These are phyloP conservation scores for Aegilops tauschii DNA, from an alignment of 176 grass and related monocot species.

Conservation along the genomic window DNA sequence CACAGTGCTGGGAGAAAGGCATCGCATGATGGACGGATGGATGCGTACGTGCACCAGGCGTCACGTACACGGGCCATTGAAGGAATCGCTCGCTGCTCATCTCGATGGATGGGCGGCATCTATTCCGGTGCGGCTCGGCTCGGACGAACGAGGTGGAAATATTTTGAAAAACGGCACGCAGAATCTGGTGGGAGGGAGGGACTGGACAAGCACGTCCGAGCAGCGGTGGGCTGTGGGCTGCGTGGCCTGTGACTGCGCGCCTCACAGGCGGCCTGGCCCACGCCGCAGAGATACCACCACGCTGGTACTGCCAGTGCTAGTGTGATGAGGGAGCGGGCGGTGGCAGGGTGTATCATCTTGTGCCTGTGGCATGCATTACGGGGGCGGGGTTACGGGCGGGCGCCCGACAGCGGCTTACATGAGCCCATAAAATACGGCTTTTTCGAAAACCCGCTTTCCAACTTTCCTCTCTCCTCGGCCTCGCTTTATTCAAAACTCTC, in stretches of 20 bases:
- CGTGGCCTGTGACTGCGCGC: neutral
- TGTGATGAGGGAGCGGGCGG: too few species aligned
- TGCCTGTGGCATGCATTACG: neutral
- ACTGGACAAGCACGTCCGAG: slow-evolving; percentile 20
- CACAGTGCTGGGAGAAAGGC: neutral
- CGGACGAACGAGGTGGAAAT: too few species aligned
- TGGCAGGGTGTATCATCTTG: too few species aligned
- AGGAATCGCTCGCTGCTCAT: too few species aligned
- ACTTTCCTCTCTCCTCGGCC: slow-evolving; percentile 3
- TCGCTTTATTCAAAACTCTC: slow-evolving; percentile 37
- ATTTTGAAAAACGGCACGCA: neutral
- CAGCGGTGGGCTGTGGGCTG: neutral
- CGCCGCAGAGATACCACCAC: neutral
- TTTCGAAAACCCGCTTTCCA: slow-evolving; percentile 22
- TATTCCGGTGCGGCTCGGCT: neutral
- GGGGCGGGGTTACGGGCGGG: neutral
- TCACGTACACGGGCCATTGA: neutral
- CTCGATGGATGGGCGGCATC: neutral
- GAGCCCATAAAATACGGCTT: slow-evolving; percentile 68
- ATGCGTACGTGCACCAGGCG: too few species aligned
- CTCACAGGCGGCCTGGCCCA: neutral
- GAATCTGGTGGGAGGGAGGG: slow-evolving; percentile 13
- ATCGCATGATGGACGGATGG: neutral
- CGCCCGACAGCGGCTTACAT: slow-evolving; percentile 66
- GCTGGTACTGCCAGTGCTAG: too few species aligned